A percentile compares a stretch with the other conserved stretches of the same genome.
Conservation (phyloP, 805 yeast species). For the Saccharomycopsis selenospora region DNA sequence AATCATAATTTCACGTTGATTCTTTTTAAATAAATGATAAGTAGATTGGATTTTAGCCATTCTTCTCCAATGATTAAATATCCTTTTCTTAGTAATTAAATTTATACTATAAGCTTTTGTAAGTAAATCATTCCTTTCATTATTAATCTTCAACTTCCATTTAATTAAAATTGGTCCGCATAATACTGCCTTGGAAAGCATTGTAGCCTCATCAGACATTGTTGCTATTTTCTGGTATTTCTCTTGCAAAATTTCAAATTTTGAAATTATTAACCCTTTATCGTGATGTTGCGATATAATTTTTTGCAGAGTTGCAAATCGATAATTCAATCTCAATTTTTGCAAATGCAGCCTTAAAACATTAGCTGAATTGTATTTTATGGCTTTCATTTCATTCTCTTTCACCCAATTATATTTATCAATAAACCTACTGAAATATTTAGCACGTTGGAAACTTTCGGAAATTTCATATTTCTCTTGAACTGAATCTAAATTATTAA, state of each 20-base stretch:
- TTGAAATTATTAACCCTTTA: neutral
- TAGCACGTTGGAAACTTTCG: neutral
- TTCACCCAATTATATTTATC: neutral
- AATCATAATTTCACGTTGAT: slow-evolving; percentile 7
- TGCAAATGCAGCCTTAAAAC: neutral
- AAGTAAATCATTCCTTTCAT: neutral
- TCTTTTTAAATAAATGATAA: slow-evolving; percentile 6
- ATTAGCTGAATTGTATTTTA: neutral
- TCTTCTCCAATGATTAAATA: slow-evolving; percentile 10
- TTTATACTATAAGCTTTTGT: neutral
- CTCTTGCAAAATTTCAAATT: neutral
- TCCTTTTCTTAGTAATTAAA: slow-evolving; percentile 3
- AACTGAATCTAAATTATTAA: neutral
- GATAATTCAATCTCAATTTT: neutral
- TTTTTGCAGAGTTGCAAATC: neutral
- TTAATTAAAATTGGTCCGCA: slow-evolving; percentile 12
- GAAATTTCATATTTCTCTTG: neutral
- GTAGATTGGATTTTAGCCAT: slow-evolving; percentile 1
- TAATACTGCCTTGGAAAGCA: neutral
- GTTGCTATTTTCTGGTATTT: neutral
- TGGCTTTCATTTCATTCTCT: neutral
- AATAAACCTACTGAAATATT: neutral
- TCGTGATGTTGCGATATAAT: neutral
- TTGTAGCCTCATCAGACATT: neutral
- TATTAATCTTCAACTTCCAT: slow-evolving; percentile 5